These are phyloP conservation scores for Blastocystis sp. DNA, from an alignment of 352 stramenopile genomes.

Conservation along the genomic window DNA sequence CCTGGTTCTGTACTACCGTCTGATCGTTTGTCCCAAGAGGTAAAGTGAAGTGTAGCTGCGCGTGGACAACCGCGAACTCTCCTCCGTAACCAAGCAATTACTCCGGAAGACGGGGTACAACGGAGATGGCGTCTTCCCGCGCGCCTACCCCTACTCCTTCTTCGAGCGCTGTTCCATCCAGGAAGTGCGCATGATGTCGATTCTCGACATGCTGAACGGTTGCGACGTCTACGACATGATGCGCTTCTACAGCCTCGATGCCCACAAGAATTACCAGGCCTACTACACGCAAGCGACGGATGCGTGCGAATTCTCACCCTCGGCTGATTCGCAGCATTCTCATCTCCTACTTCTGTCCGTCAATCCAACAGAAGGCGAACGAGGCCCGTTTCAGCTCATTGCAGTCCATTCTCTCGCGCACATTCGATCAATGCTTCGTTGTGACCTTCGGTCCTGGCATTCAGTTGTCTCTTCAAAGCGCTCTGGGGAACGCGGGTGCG, in stretches of 20 bases:
- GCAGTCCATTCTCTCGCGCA: not conserved
- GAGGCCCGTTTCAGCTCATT: not conserved
- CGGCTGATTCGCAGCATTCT: conserved; percentile 12
- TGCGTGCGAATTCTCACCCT: not conserved
- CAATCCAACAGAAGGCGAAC: not conserved
- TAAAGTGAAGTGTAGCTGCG: not conserved
- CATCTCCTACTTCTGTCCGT: conserved; percentile 45
- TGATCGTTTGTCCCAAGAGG: not conserved
- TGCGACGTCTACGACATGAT: conserved; percentile 24
- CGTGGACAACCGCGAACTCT: not conserved
- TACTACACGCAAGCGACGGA: not conserved
- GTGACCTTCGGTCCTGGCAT: conserved; percentile 13
- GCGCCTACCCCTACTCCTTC: conserved; percentile 24
- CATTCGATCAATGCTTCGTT: not conserved
- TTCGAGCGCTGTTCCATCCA: conserved; percentile 46
- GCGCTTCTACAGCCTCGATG: conserved; percentile 1
- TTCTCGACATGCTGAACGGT: conserved; percentile 21
- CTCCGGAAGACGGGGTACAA: not conserved
- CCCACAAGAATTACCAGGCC: not conserved
- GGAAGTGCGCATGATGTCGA: not conserved
- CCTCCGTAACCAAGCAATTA: not conserved
- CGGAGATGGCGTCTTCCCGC: not conserved
- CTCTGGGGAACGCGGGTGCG: not conserved
- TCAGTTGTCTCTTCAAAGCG: not conserved
- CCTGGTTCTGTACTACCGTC: conserved; percentile 50